Percentiles rank a stretch among this genome's conserved stretches.
Evolutionary conservation across 306 rosid species (phyloP).

Genomic region (Crataegus laevigata): DNA sequence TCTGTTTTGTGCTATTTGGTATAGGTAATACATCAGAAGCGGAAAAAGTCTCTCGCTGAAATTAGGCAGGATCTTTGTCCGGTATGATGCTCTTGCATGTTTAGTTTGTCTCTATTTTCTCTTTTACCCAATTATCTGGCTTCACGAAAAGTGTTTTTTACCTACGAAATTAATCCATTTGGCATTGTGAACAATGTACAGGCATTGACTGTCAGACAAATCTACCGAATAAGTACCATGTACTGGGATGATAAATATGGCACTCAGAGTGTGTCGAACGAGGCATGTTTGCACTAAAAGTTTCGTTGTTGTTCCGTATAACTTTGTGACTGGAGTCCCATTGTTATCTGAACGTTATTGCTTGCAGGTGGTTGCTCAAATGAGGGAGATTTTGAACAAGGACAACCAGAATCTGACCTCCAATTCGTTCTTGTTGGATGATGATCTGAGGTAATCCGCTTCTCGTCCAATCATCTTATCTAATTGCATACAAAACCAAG

Average conservation of each 20-base stretch:
- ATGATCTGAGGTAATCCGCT: constrained; percentile 75
- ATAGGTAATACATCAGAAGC: constrained; percentile 95
- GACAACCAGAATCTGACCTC: constrained; percentile 85
- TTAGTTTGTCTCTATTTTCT: neutral
- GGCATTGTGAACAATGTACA: constrained; percentile 23
- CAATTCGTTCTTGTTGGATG: constrained; percentile 96
- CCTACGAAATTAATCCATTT: constrained; percentile 3
- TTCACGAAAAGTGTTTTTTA: neutral
- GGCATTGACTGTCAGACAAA: constrained; percentile 94
- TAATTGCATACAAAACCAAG: neutral
- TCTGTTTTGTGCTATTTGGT: constrained; percentile 22
- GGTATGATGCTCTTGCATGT: constrained; percentile 41
- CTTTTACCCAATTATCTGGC: too few species aligned
- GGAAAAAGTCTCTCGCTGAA: constrained; percentile 84
- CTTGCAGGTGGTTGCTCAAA: constrained; percentile 85
- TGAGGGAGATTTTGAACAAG: constrained; percentile 86
- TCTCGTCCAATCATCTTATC: neutral
- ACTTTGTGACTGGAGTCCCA: neutral
- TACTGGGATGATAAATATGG: constrained; percentile 99
- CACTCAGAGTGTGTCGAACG: constrained; percentile 95
- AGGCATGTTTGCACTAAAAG: constrained; percentile 56
- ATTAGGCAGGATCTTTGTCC: constrained; percentile 93
- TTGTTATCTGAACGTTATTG: constrained; percentile 19
- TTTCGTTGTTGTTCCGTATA: constrained; percentile 10
- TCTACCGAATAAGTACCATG: constrained; percentile 96